Base-by-base conservation (phyloP, 2,329 filamentous ascomycete species). In the Dryadomyces quercivorus region DNA sequence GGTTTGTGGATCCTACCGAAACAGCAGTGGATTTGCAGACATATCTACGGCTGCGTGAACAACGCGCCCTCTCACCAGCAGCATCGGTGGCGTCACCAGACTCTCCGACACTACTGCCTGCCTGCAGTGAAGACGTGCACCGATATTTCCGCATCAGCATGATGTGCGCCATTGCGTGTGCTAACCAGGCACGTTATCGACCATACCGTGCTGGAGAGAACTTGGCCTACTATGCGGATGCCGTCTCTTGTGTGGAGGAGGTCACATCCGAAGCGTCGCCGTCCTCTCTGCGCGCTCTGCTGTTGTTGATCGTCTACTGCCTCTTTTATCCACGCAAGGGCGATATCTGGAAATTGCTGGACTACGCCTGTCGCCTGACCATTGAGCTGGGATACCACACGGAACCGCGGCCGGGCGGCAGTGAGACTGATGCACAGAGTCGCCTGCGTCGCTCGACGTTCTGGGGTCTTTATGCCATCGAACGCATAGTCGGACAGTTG, bases 401-500 rank as follows among this genome's bases (percentile, higher is more conserved):
- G 16, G 65, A 67, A 9, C 36, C 36, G 9, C 36, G 36, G 12
- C 36, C 10, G 10, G 34, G 48, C 34, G 20, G 34, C 9, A 31
- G 38, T 15, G 48, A 50, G 18, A 34, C 26, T 26, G 49, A 51
- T 4, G 40, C 42, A 12, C 38, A 43, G 40, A 15, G 59, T 22
- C n/a, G 10, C 22, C 57, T 60, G 16, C 57, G 57, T 0, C 53
- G 58, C 2, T 58, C 64, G 50, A 60, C 64, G 1, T 69, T 68
- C 47, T 69, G 65, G 66, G 66, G 65, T 10, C 59, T 69, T 2
- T 69, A 69, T 52, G 63, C 65, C 46, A 63, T 68, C 43, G 66
- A 69, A 56, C 61, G 66, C 31, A 67, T 66, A 20, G 62, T 67
- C 34, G 65, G 66, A 2, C 67, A 69, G 56, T 61, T 68, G n/a